Conservation (phyloP, 2,329 filamentous ascomycete species). For the Aspergillus tanneri region DNA sequence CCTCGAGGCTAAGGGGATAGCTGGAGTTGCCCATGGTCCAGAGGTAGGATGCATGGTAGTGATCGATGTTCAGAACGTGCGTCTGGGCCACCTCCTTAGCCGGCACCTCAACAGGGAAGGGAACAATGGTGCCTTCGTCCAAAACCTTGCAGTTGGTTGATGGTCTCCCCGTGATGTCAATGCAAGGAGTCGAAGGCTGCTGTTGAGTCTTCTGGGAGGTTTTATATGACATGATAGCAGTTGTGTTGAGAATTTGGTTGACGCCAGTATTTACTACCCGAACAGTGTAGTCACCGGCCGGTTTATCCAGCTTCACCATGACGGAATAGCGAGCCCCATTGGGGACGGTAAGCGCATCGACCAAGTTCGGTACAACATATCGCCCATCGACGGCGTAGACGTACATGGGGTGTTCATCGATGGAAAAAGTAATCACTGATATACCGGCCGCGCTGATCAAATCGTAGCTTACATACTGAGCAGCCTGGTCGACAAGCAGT, state of each 20-base stretch:
- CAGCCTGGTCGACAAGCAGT: conserved; percentile 38
- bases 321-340: conserved; percentile 39
- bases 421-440: conserved; percentile 48
- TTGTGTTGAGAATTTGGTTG: conserved; percentile 55
- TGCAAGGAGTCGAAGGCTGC: conserved; percentile 41
- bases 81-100: conserved; percentile 47
- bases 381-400: conserved; percentile 43
- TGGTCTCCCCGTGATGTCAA: conserved; percentile 51
- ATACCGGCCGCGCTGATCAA: conserved; percentile 53
- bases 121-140: conserved; percentile 42
- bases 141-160: conserved; percentile 47
- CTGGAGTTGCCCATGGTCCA: conserved; percentile 51
- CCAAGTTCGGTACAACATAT: conserved; percentile 36
- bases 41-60: conserved; percentile 46
- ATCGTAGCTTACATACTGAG: conserved; percentile 53
- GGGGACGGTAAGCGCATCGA: conserved; percentile 30
- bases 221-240: conserved; percentile 50
- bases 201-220: conserved; percentile 19
- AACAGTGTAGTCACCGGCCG: conserved; percentile 53
- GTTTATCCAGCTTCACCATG: conserved; percentile 44
- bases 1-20: conserved; percentile 44
- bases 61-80: conserved; percentile 38
- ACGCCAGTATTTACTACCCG: conserved; percentile 51
- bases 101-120: conserved; percentile 50
- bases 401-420: conserved; percentile 43